phyloP scores from a whole-genome alignment of 2,329 filamentous ascomycete species.

The Chaetomium globosum region DNA sequence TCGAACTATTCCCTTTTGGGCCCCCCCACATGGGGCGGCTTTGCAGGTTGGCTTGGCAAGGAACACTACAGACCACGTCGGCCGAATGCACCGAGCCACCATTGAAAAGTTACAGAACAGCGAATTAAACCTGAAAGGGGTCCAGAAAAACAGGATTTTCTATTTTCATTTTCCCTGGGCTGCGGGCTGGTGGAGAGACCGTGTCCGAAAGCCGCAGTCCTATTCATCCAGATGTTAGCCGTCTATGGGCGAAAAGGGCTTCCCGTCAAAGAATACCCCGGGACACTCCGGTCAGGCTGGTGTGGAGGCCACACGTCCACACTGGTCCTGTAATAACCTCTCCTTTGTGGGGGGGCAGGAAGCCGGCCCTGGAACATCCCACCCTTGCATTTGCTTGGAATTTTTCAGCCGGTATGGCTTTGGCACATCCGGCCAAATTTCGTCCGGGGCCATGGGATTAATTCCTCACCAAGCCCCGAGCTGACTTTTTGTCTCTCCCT shows the following conservation, averaged over 20 bases:
- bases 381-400: background rate
- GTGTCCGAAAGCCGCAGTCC: background rate
- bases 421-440: background rate
- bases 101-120: background rate
- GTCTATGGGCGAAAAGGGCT: slow-evolving; percentile 5
- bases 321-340: slow-evolving; percentile 1
- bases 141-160: slow-evolving; percentile 18
- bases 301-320: background rate
- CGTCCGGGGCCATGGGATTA: slow-evolving; percentile 9
- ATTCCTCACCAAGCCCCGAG: slow-evolving; percentile 8
- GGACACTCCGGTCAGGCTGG: background rate
- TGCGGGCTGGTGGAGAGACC: background rate
- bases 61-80: background rate
- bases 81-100: background rate
- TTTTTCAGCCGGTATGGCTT: background rate
- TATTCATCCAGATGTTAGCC: slow-evolving; percentile 5
- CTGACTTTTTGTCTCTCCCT: background rate
- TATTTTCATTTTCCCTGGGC: background rate
- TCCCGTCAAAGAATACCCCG: background rate
- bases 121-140: background rate
- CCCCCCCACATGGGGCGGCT: background rate
- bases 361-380: background rate
- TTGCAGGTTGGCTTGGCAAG: slow-evolving; percentile 13
- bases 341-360: slow-evolving; percentile 2
- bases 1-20: background rate